These are phyloP conservation scores for Cyberlindnera amylophila DNA, from an alignment of 805 yeast species.

Conservation along the genomic window DNA sequence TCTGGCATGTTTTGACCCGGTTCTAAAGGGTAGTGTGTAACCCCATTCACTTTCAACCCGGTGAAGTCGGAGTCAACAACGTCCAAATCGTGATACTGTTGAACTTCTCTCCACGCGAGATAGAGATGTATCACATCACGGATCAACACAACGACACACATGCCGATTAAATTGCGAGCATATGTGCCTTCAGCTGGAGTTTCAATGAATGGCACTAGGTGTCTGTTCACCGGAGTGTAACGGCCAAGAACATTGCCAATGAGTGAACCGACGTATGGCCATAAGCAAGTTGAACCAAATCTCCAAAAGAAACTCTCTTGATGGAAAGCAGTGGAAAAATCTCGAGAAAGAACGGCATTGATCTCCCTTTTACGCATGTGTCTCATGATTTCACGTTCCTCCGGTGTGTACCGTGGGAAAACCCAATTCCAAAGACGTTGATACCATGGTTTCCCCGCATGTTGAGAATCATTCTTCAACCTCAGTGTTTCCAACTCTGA, in stretches of 20 bases:
- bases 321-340: slow-evolving; percentile 6
- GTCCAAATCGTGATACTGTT: slow-evolving; percentile 26
- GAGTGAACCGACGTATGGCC: slow-evolving; percentile 6
- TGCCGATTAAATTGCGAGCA: slow-evolving; percentile 33
- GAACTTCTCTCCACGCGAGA: slow-evolving; percentile 30
- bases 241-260: slow-evolving; percentile 1
- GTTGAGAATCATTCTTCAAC: not conserved
- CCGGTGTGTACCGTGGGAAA: slow-evolving; percentile 5
- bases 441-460: slow-evolving; percentile 4
- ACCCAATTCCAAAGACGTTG: slow-evolving; percentile 5
- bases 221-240: slow-evolving; percentile 22
- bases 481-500: not conserved
- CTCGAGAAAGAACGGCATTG: not conserved
- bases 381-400: not conserved
- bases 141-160: slow-evolving; percentile 27
- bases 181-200: slow-evolving; percentile 38
- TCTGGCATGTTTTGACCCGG: too few relatives aligned
- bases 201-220: slow-evolving; percentile 20
- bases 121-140: slow-evolving; percentile 33
- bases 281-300: slow-evolving; percentile 4
- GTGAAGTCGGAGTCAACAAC: slow-evolving; percentile 14
- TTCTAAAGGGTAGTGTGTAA: not conserved
- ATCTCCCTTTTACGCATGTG: not conserved
- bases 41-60: slow-evolving; percentile 9
- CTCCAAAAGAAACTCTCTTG: not conserved